A percentile compares a stretch with the other conserved stretches of the same genome.
Evolutionary conservation across 2,329 filamentous ascomycete species (phyloP).

Genomic region (Huntiella omanensis): DNA sequence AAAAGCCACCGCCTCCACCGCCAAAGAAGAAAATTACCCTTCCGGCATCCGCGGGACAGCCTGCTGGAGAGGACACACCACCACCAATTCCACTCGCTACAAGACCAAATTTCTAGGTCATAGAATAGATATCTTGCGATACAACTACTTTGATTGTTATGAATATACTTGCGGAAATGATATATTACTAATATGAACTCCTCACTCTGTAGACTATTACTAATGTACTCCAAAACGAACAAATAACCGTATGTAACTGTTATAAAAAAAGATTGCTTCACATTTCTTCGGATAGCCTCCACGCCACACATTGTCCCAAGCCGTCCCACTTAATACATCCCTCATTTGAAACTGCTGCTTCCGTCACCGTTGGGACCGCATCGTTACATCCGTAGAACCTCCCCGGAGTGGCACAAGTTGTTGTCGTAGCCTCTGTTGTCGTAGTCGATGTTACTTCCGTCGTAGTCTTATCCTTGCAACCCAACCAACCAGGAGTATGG

Average conservation of each 20-base stretch:
- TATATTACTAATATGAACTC: too few species aligned
- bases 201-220: too few species aligned
- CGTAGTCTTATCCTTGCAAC: constrained; percentile 33
- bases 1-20: constrained; percentile 33
- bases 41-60: constrained; percentile 8
- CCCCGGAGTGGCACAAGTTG: constrained; percentile 27
- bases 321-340: constrained; percentile 22
- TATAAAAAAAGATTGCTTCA: constrained; percentile 10
- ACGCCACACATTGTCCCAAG: constrained; percentile 24
- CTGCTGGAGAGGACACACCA: constrained; percentile 17
- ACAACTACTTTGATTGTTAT: too few species aligned
- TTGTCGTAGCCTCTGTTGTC: constrained; percentile 12
- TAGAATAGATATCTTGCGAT: too few species aligned
- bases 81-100: constrained; percentile 36
- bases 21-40: constrained; percentile 30
- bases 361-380: constrained; percentile 17
- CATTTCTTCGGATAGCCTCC: constrained; percentile 19
- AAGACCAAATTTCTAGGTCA: constrained; percentile 20
- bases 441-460: constrained; percentile 17
- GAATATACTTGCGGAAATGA: too few species aligned
- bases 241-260: too few species aligned
- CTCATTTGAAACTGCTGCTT: constrained; percentile 14
- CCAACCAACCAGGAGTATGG: constrained; percentile 46
- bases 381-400: constrained; percentile 31
- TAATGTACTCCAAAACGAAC: too few species aligned